Conservation (phyloP, 768 basidiomycete genomes). For the Trametopsis cervina region DNA sequence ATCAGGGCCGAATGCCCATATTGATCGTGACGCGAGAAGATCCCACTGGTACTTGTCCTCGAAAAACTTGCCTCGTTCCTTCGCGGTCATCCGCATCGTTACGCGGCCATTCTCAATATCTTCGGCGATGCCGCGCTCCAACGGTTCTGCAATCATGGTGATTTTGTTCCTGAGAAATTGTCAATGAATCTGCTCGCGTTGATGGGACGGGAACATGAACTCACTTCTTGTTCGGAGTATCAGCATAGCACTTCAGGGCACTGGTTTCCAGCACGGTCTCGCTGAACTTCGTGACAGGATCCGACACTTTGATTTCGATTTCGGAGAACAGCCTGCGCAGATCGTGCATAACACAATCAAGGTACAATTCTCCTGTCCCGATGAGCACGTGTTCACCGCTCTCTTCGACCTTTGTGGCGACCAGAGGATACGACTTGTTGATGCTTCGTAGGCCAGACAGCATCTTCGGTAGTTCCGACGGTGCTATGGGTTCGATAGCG, state of each 20-base stretch:
- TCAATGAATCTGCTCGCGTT: not conserved
- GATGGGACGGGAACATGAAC: constrained; percentile 21
- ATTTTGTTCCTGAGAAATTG: constrained; percentile 72
- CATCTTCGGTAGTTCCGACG: constrained; percentile 99
- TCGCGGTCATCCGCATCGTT: constrained; percentile 90
- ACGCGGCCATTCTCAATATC: constrained; percentile 93
- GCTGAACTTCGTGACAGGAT: constrained; percentile 96
- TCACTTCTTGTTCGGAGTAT: constrained; percentile 98
- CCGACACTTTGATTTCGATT: constrained; percentile 99
- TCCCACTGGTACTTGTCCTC: constrained; percentile 99
- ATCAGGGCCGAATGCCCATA: constrained; percentile 99
- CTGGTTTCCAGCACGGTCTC: constrained; percentile 98
- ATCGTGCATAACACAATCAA: constrained; percentile 97
- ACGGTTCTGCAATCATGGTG: constrained; percentile 98
- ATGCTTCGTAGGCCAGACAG: constrained; percentile 91
- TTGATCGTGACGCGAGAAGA: constrained; percentile 90
- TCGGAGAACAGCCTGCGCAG: constrained; percentile 87
- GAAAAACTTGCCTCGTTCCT: constrained; percentile 94
- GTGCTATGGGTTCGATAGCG: constrained; percentile 96
- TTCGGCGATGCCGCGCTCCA: constrained; percentile 92
- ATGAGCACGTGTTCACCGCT: constrained; percentile 96
- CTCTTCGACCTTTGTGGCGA: constrained; percentile 95
- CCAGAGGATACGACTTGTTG: constrained; percentile 96
- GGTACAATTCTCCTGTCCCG: constrained; percentile 94
- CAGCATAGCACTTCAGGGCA: constrained; percentile 97